Base-by-base conservation (phyloP, 257 asterid genomes). In the Salvia rosmarinus region DNA sequence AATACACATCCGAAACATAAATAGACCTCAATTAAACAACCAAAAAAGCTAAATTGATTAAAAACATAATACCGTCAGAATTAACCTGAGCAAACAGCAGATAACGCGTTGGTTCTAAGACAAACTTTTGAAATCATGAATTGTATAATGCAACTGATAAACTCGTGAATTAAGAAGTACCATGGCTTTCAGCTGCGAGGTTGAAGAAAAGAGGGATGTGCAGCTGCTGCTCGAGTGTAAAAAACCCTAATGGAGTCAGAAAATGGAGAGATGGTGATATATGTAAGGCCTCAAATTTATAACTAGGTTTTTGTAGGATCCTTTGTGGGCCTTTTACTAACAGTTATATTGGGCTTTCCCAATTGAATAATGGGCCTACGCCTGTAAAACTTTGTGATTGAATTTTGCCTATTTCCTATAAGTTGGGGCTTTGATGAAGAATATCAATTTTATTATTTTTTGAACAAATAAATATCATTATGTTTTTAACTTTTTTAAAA, bases 161-260 rank as follows among this genome's bases (percentile, higher is more conserved):
- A 1, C 3, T 1, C 10, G n/a, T 9, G 58, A 4, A 55, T 56
- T 42, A 63, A 52, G 61, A 57, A 32, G 54, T 25, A 25, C 30
- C 30, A 25, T 25, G 30, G 30, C 30, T 25, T 25, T 25, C 30
- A 3, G 30, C 30, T 25, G 30, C 30, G 30, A 25, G 30, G 30
- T 1, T 1, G 30, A 25, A 25, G 30, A 25, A 25, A 25, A 3
- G 30, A 25, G 30, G 30, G 30, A 25, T 25, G 14, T 28, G 67
- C 16, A 19, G 81, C 78, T 65, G 55, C 82, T 50, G 8, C 78
- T 61, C 40, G 17, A 12, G 59, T 28, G 68, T 19, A 6, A 12
- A 39, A 44, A 73, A 75, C 80, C 80, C 83, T 74, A 72, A 43
- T 49, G 9, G 55, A 25, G 11, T 13, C 67, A 17, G 56, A 14